phyloP scores from a whole-genome alignment of 1,284 basidiomycete genomes.

The Cutaneotrichosporon cyanovorans region DNA sequence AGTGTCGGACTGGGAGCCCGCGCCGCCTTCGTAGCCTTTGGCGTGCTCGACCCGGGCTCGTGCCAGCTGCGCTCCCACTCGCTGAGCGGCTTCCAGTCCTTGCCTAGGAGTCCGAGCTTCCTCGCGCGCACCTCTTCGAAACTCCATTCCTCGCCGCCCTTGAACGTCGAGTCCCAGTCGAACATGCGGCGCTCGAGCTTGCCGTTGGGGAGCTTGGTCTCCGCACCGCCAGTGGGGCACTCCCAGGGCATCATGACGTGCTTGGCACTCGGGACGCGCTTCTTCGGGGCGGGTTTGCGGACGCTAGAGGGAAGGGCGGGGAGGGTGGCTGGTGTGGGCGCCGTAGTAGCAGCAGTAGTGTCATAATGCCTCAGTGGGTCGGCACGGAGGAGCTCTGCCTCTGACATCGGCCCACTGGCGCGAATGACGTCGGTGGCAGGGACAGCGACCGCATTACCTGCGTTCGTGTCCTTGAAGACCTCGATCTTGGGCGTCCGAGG shows the following conservation, averaged over 20 bases:
- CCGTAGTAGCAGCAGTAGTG: slow-evolving; percentile 24
- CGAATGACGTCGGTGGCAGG: slow-evolving; percentile 16
- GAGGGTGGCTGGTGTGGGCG: slow-evolving; percentile 17
- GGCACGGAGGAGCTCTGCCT: slow-evolving; percentile 51
- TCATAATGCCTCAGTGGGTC: slow-evolving; percentile 54
- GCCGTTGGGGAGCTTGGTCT: slow-evolving; percentile 32
- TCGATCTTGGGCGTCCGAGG: slow-evolving; percentile 49
- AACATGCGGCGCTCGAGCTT: slow-evolving; percentile 44
- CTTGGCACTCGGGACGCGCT: slow-evolving; percentile 5
- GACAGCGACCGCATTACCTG: neutral
- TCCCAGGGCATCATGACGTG: slow-evolving; percentile 31
- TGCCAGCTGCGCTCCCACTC: slow-evolving; percentile 44
- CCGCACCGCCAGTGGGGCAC: slow-evolving; percentile 39
- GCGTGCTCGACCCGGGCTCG: slow-evolving; percentile 36
- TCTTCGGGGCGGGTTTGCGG: slow-evolving; percentile 21
- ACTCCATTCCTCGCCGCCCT: slow-evolving; percentile 44
- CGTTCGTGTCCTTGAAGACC: slow-evolving; percentile 49
- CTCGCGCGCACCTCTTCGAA: slow-evolving; percentile 46
- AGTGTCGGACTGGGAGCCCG: slow-evolving; percentile 62
- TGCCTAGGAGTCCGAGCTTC: slow-evolving; percentile 38
- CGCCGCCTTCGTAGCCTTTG: slow-evolving; percentile 22
- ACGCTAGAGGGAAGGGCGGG: slow-evolving; percentile 25
- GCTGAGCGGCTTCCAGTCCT: slow-evolving; percentile 36
- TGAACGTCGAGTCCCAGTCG: slow-evolving; percentile 43
- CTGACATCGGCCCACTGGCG: slow-evolving; percentile 33